Base-by-base conservation (phyloP, 345 rosid species). In the Litchi chinensis region DNA sequence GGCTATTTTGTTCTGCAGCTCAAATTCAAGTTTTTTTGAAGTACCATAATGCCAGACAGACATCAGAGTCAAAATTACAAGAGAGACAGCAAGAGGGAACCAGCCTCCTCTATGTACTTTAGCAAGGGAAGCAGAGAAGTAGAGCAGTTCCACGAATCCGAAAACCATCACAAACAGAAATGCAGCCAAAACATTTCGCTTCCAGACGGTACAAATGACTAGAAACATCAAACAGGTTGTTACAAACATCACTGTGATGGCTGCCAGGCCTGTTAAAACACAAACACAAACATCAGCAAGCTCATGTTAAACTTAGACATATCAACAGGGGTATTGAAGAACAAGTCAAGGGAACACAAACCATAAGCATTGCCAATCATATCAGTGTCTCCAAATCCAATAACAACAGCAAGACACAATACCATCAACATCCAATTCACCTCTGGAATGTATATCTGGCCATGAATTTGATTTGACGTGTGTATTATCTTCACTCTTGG, bases 361-460 rank as follows among this genome's bases (percentile, higher is more conserved):
- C 83, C 76, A 46, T 76, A 80, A 63, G 83, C 86, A 65, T 77
- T 77, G 64, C 83, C 79, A 68, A 83, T 80, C 76, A n/a, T 52
- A 66, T 83, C 32, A 1, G 83, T 79, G 76, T 83, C 81, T 70
- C 65, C 64, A 73, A 77, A 80, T 70, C 83, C 83, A 65, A 24
- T 54, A 13, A 77, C 79, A 68, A 80, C 83, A 62, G 52, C 68
- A 48, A 83, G 78, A 65, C 83, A 83, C 50, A 80, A 32, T 41
- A 80, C 37, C 86, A 80, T 83, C 73, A 83, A 70, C 57, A 77
- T 68, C 86, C 83, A 83, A 26, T 83, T 80, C 73, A 77, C 81
- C 77, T 83, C 86, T 1, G 86, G 86, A 73, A 83, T 79, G 81
- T 83, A 83, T 56, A 83, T 79, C 78, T 83, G 85, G 18, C 85